A percentile compares a stretch with the other conserved stretches of the same genome.
Conservation (phyloP, 108 stramenopile genomes). For the Nitzschia inconspicua region DNA sequence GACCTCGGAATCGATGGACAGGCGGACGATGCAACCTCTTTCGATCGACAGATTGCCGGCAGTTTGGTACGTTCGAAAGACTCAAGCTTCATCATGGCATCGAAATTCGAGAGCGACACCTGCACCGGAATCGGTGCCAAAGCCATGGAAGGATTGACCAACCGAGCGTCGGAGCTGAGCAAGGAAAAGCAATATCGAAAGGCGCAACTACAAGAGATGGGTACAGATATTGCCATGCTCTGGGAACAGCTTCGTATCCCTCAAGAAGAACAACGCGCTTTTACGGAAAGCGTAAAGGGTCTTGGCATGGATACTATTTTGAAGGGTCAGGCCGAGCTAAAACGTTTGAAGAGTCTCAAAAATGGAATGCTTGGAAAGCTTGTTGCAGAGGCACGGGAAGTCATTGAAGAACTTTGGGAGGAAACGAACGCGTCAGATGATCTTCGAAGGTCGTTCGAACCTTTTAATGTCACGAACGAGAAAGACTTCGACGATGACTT, state of each 20-base stretch:
- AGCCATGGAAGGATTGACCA: constrained; percentile 68
- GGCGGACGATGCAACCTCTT: constrained; percentile 10
- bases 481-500: constrained; percentile 69
- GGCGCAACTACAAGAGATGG: constrained; percentile 77
- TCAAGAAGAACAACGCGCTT: constrained; percentile 79
- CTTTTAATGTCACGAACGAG: constrained; percentile 60
- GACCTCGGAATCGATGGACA: constrained; percentile 71
- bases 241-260: constrained; percentile 89
- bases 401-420: constrained; percentile 80
- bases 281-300: constrained; percentile 81
- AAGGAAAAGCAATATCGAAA: constrained; percentile 72
- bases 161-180: constrained; percentile 69
- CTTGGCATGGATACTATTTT: constrained; percentile 86
- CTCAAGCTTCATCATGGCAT: constrained; percentile 64
- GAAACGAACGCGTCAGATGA: constrained; percentile 67
- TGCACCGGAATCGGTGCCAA: constrained; percentile 81
- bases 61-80: constrained; percentile 51
- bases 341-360: constrained; percentile 73
- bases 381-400: constrained; percentile 69
- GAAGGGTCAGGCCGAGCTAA: constrained; percentile 79
- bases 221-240: constrained; percentile 73
- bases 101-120: constrained; percentile 62
- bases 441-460: constrained; percentile 60
- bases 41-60: constrained; percentile 59
- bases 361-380: constrained; percentile 81